Evolutionary conservation across 768 basidiomycete species (phyloP), one percentile per base, ranked within the genome.

Genomic region (Austroboletus eburneus): DNA sequence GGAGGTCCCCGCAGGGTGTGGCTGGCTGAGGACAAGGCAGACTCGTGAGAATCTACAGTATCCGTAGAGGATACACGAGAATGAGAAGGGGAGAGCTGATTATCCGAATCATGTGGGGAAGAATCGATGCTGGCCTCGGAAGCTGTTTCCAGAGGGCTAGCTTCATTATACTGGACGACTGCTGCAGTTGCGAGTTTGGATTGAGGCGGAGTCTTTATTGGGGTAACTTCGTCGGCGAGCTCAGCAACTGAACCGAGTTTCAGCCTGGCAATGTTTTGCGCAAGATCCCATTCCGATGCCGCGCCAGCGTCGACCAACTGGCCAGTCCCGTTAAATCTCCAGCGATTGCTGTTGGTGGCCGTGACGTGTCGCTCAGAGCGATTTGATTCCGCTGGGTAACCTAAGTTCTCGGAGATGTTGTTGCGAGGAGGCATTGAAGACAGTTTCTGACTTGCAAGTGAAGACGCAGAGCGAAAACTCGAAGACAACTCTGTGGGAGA

Each of bases 1-100:
- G 74, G 71, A 48, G 72, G 73, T 27, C 70, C 74, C 45, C 82
- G 72, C 57, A 85, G 67, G 24, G 77, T 76, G 61, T 81, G 80
- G 56, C 78, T 79, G 37, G 69, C 71, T 39, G 70, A 69, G 44
- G 79, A 80, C 43, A 71, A 60, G 16, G 57, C 67, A 42, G 81
- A 81, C 46, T 76, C 77, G 50, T 79, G 83, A 46, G 79, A 78
- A 40, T 75, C 72, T 23, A 81, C 76, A 25, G 83, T 84, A 67
- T 89, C 87, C 52, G 83, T 81, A n/a, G 88, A 89, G 22, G 87
- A 88, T 43, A 84, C 88, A 45, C 87, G 81, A 52, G 87, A 89
- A 66, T 89, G 87, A 52, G 83, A 81, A 23, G 79, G 73, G 43
- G 69, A 74, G 57, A 81, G 79, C 49, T 77, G 76, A 64, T 84